Conservation (phyloP, 306 rosid species). For the Vigna trinervia region DNA sequence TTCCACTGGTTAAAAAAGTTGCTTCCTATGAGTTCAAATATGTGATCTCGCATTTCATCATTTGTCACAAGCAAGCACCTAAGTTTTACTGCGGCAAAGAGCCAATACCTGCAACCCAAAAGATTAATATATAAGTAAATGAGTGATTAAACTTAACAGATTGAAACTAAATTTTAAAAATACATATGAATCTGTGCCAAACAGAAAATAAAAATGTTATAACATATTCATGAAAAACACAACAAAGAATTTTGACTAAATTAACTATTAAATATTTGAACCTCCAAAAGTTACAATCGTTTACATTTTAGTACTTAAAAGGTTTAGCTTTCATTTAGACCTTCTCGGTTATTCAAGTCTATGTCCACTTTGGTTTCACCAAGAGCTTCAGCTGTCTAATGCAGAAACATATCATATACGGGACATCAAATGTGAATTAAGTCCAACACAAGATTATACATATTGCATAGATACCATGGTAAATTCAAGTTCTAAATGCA, state of each 20-base stretch:
- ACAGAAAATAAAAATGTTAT: constrained; percentile 1
- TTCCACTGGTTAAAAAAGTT: constrained; percentile 90
- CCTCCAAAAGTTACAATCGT: neutral
- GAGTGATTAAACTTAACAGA: neutral
- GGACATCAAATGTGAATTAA: neutral
- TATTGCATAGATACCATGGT: neutral
- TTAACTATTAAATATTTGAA: constrained; percentile 3
- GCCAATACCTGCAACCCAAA: constrained; percentile 76
- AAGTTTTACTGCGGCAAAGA: constrained; percentile 81
- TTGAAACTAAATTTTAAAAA: constrained; percentile 37
- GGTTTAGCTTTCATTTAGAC: neutral
- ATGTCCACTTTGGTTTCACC: neutral
- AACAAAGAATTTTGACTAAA: neutral
- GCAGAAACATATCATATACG: neutral
- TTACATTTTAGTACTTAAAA: neutral
- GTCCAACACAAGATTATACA: neutral
- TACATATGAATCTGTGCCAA: constrained; percentile 2
- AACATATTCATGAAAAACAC: neutral
- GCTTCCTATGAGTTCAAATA: constrained; percentile 83
- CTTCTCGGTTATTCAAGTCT: neutral
- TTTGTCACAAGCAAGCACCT: constrained; percentile 89
- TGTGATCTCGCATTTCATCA: constrained; percentile 98
- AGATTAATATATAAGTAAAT: constrained; percentile 28
- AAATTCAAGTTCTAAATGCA: neutral
- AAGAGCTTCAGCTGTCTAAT: neutral